A percentile compares a stretch with the other conserved stretches of the same genome.
These are phyloP conservation scores for Xylaria sp. DNA, from an alignment of 2,329 filamentous ascomycete species.

Conservation along the genomic window DNA sequence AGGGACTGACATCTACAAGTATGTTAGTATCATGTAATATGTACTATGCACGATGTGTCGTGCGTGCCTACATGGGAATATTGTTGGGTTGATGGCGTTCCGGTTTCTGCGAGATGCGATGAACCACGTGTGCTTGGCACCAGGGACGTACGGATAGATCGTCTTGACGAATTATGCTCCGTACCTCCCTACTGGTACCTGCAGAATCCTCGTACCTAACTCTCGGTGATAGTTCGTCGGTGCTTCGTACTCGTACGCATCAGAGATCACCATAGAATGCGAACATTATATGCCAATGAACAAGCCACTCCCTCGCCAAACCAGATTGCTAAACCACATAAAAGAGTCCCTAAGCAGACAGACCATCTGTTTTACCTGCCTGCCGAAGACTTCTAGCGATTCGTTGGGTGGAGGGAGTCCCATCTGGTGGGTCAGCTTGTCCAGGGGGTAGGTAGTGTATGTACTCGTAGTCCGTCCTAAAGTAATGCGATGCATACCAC, in stretches of 20 bases:
- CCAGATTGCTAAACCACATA: neutral
- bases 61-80: no score
- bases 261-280: no score
- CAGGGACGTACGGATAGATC: no score
- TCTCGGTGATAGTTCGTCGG: neutral
- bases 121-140: no score
- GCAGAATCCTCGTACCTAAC: no score
- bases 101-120: no score
- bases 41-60: no score
- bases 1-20: no score
- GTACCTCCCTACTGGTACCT: no score
- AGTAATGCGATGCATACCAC: neutral
- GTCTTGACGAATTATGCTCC: no score
- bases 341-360: neutral
- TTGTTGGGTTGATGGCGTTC: no score
- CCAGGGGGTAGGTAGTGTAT: neutral
- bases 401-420: neutral
- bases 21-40: no score
- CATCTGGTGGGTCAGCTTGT: neutral
- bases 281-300: neutral
- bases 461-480: neutral
- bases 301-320: neutral
- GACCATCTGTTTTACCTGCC: neutral
- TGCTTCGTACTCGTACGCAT: neutral
- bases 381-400: neutral